phyloP scores from a whole-genome alignment of 1,284 basidiomycete genomes.

The Sanghuangporus sanghuang region DNA sequence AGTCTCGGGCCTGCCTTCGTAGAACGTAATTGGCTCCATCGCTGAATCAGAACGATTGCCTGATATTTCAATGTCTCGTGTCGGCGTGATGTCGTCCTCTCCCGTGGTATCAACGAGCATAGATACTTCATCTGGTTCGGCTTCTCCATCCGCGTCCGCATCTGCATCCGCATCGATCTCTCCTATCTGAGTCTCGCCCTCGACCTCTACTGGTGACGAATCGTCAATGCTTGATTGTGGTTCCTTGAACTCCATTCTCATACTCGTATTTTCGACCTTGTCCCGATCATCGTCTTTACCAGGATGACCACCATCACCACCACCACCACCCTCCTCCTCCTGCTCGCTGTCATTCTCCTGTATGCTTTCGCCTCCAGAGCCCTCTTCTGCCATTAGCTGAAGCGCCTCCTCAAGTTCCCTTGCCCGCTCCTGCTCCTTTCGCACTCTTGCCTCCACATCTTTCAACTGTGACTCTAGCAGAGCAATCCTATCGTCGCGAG shows the following conservation, averaged over 20 bases:
- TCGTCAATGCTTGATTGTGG: neutral
- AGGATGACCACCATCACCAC: neutral
- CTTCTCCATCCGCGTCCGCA: constrained; percentile 4
- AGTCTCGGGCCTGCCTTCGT: neutral
- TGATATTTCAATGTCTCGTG: neutral
- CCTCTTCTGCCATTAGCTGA: constrained; percentile 1
- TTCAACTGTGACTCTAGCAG: constrained; percentile 5
- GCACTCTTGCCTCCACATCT: constrained; percentile 1
- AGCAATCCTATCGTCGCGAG: neutral
- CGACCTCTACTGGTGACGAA: neutral
- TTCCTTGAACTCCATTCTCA: neutral
- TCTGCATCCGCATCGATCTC: neutral
- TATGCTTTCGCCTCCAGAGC: neutral
- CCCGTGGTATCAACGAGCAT: neutral
- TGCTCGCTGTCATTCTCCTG: neutral
- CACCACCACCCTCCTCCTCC: neutral
- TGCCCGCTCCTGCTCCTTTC: neutral
- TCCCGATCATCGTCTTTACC: neutral
- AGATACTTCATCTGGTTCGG: constrained; percentile 2
- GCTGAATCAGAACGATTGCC: neutral
- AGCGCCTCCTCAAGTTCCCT: constrained; percentile 7
- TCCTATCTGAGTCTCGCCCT: neutral
- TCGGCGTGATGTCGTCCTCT: neutral
- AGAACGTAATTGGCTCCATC: neutral
- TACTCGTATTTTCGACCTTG: neutral